Conservation (phyloP, 2,329 filamentous ascomycete genomes). For the Chrysosporium queenslandicum region DNA sequence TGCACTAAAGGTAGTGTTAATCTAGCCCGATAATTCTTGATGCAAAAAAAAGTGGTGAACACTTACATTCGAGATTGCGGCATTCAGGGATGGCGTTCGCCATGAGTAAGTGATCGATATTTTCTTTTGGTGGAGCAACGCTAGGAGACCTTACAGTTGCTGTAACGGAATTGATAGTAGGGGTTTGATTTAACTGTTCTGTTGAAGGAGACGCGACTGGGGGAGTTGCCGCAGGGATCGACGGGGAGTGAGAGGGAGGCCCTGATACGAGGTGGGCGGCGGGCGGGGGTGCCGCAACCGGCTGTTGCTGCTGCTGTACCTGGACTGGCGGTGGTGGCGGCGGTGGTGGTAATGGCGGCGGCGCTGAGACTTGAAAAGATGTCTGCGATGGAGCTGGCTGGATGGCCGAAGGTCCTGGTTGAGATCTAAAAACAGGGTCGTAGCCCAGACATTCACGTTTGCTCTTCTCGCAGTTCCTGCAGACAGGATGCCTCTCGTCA, state of each 20-base stretch:
- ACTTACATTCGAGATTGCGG: slow-evolving; percentile 15
- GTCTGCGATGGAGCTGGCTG: slow-evolving; percentile 46
- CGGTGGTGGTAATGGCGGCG: slow-evolving; percentile 10
- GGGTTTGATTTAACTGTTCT: background rate
- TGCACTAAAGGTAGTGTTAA: slow-evolving; percentile 37
- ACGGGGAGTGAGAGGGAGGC: slow-evolving; percentile 11
- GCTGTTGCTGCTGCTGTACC: slow-evolving; percentile 30
- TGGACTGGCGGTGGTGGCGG: background rate
- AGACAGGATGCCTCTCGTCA: slow-evolving; percentile 88
- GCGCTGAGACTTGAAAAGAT: slow-evolving; percentile 33
- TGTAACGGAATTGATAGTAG: background rate
- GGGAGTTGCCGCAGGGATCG: slow-evolving; percentile 1
- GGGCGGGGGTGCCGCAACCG: slow-evolving; percentile 15
- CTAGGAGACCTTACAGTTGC: slow-evolving; percentile 7
- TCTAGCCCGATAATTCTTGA: background rate
- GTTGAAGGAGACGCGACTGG: slow-evolving; percentile 3
- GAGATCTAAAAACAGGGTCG: slow-evolving; percentile 63
- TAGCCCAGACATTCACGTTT: slow-evolving; percentile 59
- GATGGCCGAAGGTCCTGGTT: slow-evolving; percentile 58
- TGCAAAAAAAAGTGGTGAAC: background rate
- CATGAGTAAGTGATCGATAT: slow-evolving; percentile 9
- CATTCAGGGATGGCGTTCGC: slow-evolving; percentile 11
- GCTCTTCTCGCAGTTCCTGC: slow-evolving; percentile 60
- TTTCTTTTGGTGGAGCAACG: slow-evolving; percentile 1
- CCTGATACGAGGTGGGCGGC: background rate